phyloP scores from a whole-genome alignment of 768 basidiomycete genomes.

The Pisolithus tinctorius region DNA sequence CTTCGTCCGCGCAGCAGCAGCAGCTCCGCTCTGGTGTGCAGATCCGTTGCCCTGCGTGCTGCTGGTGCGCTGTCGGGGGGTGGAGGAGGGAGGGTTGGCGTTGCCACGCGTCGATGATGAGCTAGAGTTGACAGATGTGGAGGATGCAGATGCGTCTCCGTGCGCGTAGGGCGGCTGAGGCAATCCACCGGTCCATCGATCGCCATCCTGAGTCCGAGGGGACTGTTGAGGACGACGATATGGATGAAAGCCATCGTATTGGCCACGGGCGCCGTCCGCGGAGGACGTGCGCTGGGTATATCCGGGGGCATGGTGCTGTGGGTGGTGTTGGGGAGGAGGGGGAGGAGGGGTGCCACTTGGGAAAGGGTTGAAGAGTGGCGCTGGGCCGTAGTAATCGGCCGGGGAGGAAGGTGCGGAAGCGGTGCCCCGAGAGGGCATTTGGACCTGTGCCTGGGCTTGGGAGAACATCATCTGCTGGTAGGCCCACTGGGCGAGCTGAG shows the following conservation, averaged over 20 bases:
- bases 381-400: conserved; percentile 53
- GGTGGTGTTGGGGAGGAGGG: conserved; percentile 36
- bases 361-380: conserved; percentile 58
- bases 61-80: conserved; percentile 60
- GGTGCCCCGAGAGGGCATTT: conserved; percentile 23
- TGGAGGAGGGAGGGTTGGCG: conserved; percentile 8
- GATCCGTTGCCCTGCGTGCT: conserved; percentile 53
- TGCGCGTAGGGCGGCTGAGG: conserved; percentile 77
- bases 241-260: conserved; percentile 65
- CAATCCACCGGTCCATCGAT: conserved; percentile 43
- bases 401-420: conserved; percentile 30
- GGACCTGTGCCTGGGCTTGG: conserved; percentile 40
- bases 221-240: conserved; percentile 60
- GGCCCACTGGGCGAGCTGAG: conserved; percentile 79
- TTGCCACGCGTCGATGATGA: conserved; percentile 26
- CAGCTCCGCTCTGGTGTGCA: conserved; percentile 26
- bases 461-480: conserved; percentile 90
- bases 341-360: conserved; percentile 68
- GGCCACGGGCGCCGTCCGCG: conserved; percentile 18
- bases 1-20: conserved; percentile 27
- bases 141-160: conserved; percentile 72
- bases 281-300: conserved; percentile 35
- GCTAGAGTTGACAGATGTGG: conserved; percentile 69
- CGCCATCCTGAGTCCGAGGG: conserved; percentile 27
- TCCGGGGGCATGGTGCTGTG: conserved; percentile 22